These are phyloP conservation scores for Vanrija humicola DNA, from an alignment of 1,284 basidiomycete species.

Conservation along the genomic window DNA sequence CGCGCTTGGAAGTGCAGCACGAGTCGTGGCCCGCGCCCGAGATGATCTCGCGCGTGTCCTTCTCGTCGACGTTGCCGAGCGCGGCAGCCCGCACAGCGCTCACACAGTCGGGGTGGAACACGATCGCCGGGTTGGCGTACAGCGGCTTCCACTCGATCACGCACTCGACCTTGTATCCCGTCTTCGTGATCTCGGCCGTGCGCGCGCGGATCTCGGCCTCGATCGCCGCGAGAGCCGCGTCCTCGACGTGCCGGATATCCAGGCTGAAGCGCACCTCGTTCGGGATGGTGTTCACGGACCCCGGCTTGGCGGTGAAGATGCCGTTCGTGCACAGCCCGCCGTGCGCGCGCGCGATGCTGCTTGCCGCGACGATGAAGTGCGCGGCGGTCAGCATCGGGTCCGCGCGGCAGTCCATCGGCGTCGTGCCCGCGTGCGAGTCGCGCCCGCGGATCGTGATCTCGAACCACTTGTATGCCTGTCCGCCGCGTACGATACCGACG, in stretches of 20 bases:
- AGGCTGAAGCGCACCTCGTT: constrained; percentile 19
- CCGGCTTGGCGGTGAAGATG: constrained; percentile 11
- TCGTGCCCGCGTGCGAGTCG: constrained; percentile 31
- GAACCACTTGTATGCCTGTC: constrained; percentile 31
- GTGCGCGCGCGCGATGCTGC: constrained; percentile 16
- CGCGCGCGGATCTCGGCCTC: constrained; percentile 13
- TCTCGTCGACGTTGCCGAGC: constrained; percentile 3
- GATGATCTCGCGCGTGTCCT: constrained; percentile 10
- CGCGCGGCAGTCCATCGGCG: constrained; percentile 21
- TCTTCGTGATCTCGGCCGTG: constrained; percentile 6
- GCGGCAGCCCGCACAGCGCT: constrained; percentile 6
- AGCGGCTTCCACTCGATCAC: constrained; percentile 11
- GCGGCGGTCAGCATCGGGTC: constrained; percentile 21
- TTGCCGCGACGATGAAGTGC: constrained; percentile 10
- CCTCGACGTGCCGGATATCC: constrained; percentile 24
- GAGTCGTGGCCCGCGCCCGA: constrained; percentile 27
- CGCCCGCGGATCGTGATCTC: constrained; percentile 23
- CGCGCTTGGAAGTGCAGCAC: constrained; percentile 10
- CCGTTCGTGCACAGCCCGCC: constrained; percentile 22
- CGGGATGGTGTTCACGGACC: constrained; percentile 20
- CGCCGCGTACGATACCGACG: constrained; percentile 25
- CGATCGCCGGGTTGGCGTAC: constrained; percentile 8
- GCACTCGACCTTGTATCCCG: background rate
- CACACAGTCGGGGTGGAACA: constrained; percentile 10
- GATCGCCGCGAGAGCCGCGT: constrained; percentile 15